A percentile compares a stretch with the other conserved stretches of the same genome.
Conservation (phyloP, 176 grass and related monocot genomes). For the Poa pratensis region DNA sequence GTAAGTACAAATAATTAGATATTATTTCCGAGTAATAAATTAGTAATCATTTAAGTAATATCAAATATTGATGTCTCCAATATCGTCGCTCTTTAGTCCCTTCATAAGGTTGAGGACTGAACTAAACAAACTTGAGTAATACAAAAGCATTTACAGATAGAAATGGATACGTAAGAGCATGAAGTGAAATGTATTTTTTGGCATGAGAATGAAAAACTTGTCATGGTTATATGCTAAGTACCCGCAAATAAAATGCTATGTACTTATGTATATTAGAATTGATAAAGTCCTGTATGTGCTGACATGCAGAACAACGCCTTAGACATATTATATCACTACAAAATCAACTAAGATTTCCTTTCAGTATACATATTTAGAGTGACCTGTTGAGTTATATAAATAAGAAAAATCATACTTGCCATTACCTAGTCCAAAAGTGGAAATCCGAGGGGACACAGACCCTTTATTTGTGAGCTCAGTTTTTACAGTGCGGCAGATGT, state of each 20-base stretch:
- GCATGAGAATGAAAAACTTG: conserved; percentile 12
- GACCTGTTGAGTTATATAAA: not conserved
- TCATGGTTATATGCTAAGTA: not conserved
- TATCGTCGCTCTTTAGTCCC: not conserved
- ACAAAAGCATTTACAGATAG: conserved; percentile 30
- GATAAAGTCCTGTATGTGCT: conserved; percentile 12
- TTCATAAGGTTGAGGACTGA: conserved; percentile 17
- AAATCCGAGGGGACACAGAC: conserved; percentile 79
- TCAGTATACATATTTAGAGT: not conserved
- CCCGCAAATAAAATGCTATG: too few species aligned
- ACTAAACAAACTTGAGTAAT: conserved; percentile 27
- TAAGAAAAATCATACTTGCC: conserved; percentile 13
- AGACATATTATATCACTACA: not conserved
- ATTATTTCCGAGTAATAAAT: conserved; percentile 27
- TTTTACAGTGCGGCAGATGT: conserved; percentile 72
- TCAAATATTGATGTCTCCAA: conserved; percentile 15
- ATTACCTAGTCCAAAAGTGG: conserved; percentile 95
- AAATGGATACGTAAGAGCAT: not conserved
- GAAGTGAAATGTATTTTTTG: conserved; percentile 13
- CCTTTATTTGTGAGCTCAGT: conserved; percentile 48
- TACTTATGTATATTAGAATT: conserved; percentile 6
- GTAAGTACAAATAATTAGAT: conserved; percentile 35
- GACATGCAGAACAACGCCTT: not conserved
- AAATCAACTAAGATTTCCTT: conserved; percentile 4
- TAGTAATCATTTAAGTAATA: conserved; percentile 11